Percentiles rank a stretch among this genome's conserved stretches.
Conservation (phyloP, 176 grass and related monocot genomes). For the Oropetium thomaeum region DNA sequence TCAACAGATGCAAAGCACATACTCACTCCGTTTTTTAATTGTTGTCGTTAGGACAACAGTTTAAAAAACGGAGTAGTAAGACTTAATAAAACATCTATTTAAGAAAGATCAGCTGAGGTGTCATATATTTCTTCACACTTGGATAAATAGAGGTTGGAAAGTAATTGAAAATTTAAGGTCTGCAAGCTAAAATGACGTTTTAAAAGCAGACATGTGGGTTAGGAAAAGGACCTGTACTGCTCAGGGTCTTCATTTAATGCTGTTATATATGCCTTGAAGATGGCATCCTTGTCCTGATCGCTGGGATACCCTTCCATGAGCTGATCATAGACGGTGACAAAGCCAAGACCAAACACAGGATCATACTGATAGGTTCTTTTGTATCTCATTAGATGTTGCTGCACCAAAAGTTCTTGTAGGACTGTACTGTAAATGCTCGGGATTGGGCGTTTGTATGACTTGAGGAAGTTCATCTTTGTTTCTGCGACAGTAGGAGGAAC, state of each 20-base stretch:
- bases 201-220: slow-evolving; percentile 1
- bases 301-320: slow-evolving; percentile 97
- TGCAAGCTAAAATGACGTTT: slow-evolving; percentile 15
- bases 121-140: slow-evolving; percentile 20
- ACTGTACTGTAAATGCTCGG: slow-evolving; percentile 94
- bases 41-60: too few relatives aligned
- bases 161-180: background rate
- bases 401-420: slow-evolving; percentile 89
- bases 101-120: background rate
- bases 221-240: slow-evolving; percentile 61
- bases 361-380: slow-evolving; percentile 97
- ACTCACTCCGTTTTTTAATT: too few relatives aligned
- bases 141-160: background rate
- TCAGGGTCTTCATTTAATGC: slow-evolving; percentile 87
- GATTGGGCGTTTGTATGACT: slow-evolving; percentile 89
- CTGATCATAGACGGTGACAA: slow-evolving; percentile 90
- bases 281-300: slow-evolving; percentile 65
- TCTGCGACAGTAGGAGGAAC: slow-evolving; percentile 76
- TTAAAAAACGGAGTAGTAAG: too few relatives aligned
- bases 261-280: slow-evolving; percentile 77
- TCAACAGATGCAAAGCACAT: background rate
- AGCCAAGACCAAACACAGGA: slow-evolving; percentile 89
- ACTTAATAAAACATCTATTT: background rate
- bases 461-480: slow-evolving; percentile 86
- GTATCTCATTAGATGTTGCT: slow-evolving; percentile 96